Conservation (phyloP, 2,329 filamentous ascomycete species). For the Eutypella sp. region DNA sequence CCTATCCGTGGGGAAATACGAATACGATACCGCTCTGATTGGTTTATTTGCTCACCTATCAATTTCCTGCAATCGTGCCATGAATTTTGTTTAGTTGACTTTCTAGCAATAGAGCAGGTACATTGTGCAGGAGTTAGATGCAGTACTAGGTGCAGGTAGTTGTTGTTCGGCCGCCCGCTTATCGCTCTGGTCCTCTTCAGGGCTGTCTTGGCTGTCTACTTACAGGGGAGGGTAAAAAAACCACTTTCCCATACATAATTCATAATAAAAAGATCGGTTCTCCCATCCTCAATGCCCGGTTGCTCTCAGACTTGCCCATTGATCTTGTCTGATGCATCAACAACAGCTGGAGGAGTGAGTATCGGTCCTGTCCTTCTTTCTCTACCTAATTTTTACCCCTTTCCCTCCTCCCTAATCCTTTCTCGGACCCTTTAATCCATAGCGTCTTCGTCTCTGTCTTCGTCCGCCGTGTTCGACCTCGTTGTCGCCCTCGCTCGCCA, state of each 20-base stretch:
- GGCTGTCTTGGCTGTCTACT: neutral
- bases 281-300: neutral
- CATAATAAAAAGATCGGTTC: neutral
- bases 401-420: neutral
- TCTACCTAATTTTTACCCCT: neutral
- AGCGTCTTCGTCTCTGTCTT: too few species aligned
- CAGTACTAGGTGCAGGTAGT: too few species aligned
- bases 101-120: too few species aligned
- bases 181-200: too few species aligned
- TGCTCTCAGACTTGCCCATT: neutral
- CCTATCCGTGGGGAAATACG: neutral
- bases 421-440: too few species aligned
- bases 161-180: too few species aligned
- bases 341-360: neutral
- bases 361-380: neutral
- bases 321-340: too few species aligned
- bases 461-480: too few species aligned
- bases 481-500: too few species aligned
- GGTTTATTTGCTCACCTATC: neutral
- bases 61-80: slow-evolving; percentile 1
- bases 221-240: neutral
- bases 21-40: neutral
- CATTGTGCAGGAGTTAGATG: too few species aligned
- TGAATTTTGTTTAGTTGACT: too few species aligned
- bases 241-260: too few species aligned